Base-by-base conservation (phyloP, 208 protist species). In the Acanthamoeba sp. region DNA sequence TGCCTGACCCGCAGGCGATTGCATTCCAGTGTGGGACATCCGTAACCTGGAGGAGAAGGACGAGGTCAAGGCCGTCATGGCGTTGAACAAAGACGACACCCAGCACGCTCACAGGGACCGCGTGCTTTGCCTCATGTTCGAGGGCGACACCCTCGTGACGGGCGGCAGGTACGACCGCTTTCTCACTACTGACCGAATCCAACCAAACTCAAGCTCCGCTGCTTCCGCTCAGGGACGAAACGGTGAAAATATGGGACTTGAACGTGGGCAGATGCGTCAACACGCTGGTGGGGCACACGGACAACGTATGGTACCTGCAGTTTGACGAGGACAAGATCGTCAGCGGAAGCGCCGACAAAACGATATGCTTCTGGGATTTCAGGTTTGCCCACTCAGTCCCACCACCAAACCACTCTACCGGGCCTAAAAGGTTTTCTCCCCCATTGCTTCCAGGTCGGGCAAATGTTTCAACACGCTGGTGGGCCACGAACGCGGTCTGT, bases 301-400 rank as follows among this genome's bases (percentile, higher is more conserved):
- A 91, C 85, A 91, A 91, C 85, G 85, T 91, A 16, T 91, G 85
- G 85, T 71, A 91, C 38, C 55, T 91, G 36, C 85, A 91, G 59
- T 91, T 91, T 71, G 85, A 91, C 85, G 57, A 71, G 12, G 85
- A 91, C 16, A 91, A 91, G 57, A 91, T 91, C 50, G 42, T 91
- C 55, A 73, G 57, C 57, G 85, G 85, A 40, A 71, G 85, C 36
- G 85, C 85, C 12, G 85, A 91, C 38, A 91, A 91, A 42, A 91
- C 48, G 12, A 91, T 91, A 14, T 71, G 85, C 50, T 52, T 73
- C 48, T 91, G 48, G 48, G 85, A 91, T 50, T 55, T 91, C 22
- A 64, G 85, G 57, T 87, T 2, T 24, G 9, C 22, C 78, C n/a
- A n/a, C 73, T 20, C 20, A 69, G 27, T 36, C 29, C n/a, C n/a